Base-by-base conservation (phyloP, 2,329 filamentous ascomycete genomes). In the Penicillium sp. region DNA sequence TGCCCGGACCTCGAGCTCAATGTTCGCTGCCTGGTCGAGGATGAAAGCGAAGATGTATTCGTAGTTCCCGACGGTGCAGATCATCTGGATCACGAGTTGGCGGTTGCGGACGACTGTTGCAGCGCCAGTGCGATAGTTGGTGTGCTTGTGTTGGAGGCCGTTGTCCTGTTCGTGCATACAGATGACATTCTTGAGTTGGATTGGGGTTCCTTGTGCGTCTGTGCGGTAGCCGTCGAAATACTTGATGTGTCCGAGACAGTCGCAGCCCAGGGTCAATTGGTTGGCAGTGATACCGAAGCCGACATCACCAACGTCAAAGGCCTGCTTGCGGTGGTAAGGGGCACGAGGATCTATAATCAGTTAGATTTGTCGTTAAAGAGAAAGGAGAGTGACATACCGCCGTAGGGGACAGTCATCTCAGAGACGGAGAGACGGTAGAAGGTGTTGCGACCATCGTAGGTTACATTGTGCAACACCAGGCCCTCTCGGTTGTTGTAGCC, bases 21-120 rank as follows among this genome's bases (percentile, higher is more conserved):
- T 66, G 55, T 85, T 83, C 41, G 82, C 84, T 1, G 84, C 83
- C 66, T 87, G 84, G 64, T 87, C 85, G 72, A 88, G 86, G 46
- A 83, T 80, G 67, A 84, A 88, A 0, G 84, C 83, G 36, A 88
- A 76, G 59, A 88, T 86, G 63, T 88, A 88, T 63, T 88, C 84
- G 68, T 88, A 88, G 70, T 88, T 88, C 10, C 81, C 76, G 2
- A 87, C 82, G 0, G 84, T 87, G 69, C 86, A 85, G 65, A 87
- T 87, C 60, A 80, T 81, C 64, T 87, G 84, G 11, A 87, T 64
- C 0, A 88, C 83, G 0, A 88, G 70, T 63, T 87, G 82, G 28
- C 84, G 76, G 57, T 80, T 82, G n/a, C 84, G 78, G 11, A 80
- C 79, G 0, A 86, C 76, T 0, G 80, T 83, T 1, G 84, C 83